Base-by-base conservation (phyloP, 306 rosid species). In the Cucumis melo region DNA sequence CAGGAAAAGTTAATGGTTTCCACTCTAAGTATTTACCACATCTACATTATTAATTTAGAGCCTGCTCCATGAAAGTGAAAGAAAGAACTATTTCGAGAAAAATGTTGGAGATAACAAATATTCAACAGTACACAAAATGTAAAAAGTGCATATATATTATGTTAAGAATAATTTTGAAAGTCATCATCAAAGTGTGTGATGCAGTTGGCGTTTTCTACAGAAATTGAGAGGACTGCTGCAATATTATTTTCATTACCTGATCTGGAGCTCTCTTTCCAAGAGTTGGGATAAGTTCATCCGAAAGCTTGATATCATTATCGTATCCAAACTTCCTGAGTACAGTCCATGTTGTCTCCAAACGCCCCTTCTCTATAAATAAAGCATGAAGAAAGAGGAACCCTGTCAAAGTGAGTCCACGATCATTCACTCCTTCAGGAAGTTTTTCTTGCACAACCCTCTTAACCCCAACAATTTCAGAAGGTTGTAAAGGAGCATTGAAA, bases 301-400 rank as follows among this genome's bases (percentile, higher is more conserved):
- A 86, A 82, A 94, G 95, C 78, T 85, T 89, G 83, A 94, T 92
- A 71, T 94, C 99, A 83, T 94, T 95, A 78, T 92, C 85, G 81
- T 94, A 94, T 59, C 99, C 99, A 84, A 91, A 92, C 84, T 90
- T 94, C 82, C 99, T 89, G 23, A 94, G 96, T 67, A 94, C 97
- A 41, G 96, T 94, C 99, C 97, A 94, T 14, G 99, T 92, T 78
- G 97, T 92, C 86, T 94, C 99, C 64, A 94, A 92, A 80, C 99
- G 99, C 72, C 97, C 96, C 80, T 90, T 92, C 81, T 92, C 97
- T 79, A 94, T 92, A 81, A 94, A 95, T 76, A 94, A 91, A 67
- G 98, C 98, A 80, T 94, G 98, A 65, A 94, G 96, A 86, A 94
- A 94, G 27, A 94, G 91, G 82, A 94, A 94, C 5, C 98, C 98